Evolutionary conservation across 2,329 filamentous ascomycete species (phyloP).

Genomic region (Alternaria panax): DNA sequence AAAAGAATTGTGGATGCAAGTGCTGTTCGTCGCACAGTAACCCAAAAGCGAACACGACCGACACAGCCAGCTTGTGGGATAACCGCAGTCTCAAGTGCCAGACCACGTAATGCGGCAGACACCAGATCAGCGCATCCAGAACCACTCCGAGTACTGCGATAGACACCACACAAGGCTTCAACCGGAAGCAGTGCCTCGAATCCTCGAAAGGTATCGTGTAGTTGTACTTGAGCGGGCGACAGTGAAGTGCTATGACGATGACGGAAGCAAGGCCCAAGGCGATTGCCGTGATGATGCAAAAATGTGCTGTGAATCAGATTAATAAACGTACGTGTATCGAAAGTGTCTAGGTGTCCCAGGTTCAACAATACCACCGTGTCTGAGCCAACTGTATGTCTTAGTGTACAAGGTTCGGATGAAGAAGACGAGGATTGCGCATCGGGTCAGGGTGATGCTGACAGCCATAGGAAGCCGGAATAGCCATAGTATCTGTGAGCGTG

Average conservation of each 20-base stretch:
- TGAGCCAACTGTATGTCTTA: slow-evolving; percentile 24
- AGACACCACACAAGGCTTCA: slow-evolving; percentile 19
- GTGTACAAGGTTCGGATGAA: slow-evolving; percentile 37
- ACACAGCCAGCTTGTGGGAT: slow-evolving; percentile 35
- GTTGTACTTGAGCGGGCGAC: slow-evolving; percentile 33
- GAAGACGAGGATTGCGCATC: slow-evolving; percentile 36
- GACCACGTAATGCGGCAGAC: slow-evolving; percentile 34
- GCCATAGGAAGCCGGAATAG: slow-evolving; percentile 29
- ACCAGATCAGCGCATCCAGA: slow-evolving; percentile 33
- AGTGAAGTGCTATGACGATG: slow-evolving; percentile 24
- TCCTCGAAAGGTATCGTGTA: slow-evolving; percentile 27
- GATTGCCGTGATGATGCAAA: slow-evolving; percentile 21
- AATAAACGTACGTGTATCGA: slow-evolving; percentile 10
- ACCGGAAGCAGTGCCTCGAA: slow-evolving; percentile 26
- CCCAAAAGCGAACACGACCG: slow-evolving; percentile 33
- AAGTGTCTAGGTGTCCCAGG: neutral
- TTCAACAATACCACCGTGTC: slow-evolving; percentile 26
- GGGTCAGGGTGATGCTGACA: slow-evolving; percentile 24
- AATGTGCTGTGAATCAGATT: slow-evolving; percentile 27
- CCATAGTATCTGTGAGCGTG: slow-evolving; percentile 31
- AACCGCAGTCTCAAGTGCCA: slow-evolving; percentile 32
- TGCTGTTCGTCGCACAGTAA: slow-evolving; percentile 25
- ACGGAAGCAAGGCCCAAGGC: slow-evolving; percentile 16
- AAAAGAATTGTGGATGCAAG: neutral
- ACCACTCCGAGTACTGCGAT: slow-evolving; percentile 21